Percentiles rank a stretch among this genome's conserved stretches.
These are phyloP conservation scores for Emergomyces pasteurianus DNA, from an alignment of 2,329 filamentous ascomycete genomes.

Conservation along the genomic window DNA sequence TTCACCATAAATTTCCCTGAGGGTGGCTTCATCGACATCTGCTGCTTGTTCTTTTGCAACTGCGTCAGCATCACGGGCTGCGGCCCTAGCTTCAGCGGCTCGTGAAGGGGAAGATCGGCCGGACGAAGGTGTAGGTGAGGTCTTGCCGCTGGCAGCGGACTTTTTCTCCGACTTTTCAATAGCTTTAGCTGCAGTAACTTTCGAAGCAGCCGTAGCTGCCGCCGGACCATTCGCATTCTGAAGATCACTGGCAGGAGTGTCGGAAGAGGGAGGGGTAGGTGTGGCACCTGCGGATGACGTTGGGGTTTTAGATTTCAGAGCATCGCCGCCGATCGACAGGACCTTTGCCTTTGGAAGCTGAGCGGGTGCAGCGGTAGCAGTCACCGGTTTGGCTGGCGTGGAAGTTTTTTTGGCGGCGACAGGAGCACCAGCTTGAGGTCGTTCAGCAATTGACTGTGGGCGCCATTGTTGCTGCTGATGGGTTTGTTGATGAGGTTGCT, in stretches of 20 bases:
- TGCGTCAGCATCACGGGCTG: constrained; percentile 61
- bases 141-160: constrained; percentile 52
- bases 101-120: constrained; percentile 62
- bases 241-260: constrained; percentile 34
- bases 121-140: constrained; percentile 70
- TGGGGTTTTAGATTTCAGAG: constrained; percentile 59
- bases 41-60: constrained; percentile 72
- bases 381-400: constrained; percentile 38
- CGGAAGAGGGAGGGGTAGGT: constrained; percentile 33
- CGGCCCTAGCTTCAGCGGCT: constrained; percentile 39
- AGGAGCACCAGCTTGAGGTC: constrained; percentile 3
- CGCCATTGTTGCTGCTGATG: constrained; percentile 36
- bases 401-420: constrained; percentile 27
- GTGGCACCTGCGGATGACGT: constrained; percentile 45
- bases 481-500: constrained; percentile 28
- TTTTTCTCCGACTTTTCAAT: constrained; percentile 81
- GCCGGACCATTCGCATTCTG: constrained; percentile 35
- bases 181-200: constrained; percentile 76
- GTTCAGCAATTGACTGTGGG: constrained; percentile 8
- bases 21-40: constrained; percentile 68
- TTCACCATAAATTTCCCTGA: constrained; percentile 92
- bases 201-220: constrained; percentile 58
- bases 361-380: constrained; percentile 16
- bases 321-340: constrained; percentile 46
- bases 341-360: constrained; percentile 47